A percentile compares a stretch with the other conserved stretches of the same genome.
Conservation (phyloP, 2,329 filamentous ascomycete species). For the Thielaviopsis ethacetica region DNA sequence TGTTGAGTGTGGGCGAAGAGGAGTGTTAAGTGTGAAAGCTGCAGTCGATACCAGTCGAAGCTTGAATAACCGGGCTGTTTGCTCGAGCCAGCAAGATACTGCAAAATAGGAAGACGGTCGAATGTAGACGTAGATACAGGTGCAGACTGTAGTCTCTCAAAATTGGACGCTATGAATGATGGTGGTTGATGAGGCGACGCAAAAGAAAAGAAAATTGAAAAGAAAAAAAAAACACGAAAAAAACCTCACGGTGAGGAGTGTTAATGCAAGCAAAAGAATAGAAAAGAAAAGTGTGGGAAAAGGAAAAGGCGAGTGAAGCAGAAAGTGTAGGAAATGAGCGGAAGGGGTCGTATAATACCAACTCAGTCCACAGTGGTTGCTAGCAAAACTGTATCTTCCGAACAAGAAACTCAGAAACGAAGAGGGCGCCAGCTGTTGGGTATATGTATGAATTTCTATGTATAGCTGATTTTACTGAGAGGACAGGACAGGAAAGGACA, state of each 20-base stretch:
- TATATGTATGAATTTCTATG: conserved; percentile 23
- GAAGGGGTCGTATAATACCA: conserved; percentile 8
- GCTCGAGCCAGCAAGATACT: background rate
- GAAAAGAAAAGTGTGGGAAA: conserved; percentile 3
- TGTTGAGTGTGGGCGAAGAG: background rate
- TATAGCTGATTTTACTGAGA: conserved; percentile 19
- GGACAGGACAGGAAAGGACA: background rate
- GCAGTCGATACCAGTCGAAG: background rate
- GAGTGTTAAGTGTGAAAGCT: background rate
- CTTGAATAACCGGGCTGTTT: background rate
- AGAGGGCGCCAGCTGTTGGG: conserved; percentile 40
- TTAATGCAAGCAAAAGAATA: background rate
- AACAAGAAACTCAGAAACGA: conserved; percentile 22
- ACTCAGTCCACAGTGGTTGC: conserved; percentile 25
- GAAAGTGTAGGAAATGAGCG: conserved; percentile 10
- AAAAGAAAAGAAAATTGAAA: background rate
- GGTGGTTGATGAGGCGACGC: background rate
- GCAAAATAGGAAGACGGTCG: background rate
- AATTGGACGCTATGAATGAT: background rate
- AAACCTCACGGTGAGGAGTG: background rate
- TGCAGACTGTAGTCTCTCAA: background rate
- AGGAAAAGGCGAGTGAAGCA: conserved; percentile 6
- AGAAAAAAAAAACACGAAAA: background rate
- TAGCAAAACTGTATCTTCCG: conserved; percentile 20
- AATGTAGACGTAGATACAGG: background rate